phyloP scores from a whole-genome alignment of 1,284 basidiomycete species.

The Phellopilus nigrolimitatus region DNA sequence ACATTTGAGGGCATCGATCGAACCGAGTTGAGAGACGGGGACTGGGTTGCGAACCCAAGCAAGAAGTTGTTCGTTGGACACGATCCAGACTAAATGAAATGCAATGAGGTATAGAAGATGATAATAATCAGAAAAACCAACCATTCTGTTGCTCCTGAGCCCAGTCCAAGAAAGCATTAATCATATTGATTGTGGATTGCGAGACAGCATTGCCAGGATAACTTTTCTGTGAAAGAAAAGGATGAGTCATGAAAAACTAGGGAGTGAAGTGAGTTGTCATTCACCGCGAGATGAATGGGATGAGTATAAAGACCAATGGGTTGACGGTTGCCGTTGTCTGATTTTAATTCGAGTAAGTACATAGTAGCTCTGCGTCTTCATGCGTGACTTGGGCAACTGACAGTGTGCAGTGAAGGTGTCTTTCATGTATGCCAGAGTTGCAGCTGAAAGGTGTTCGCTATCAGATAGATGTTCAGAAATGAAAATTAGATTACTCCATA shows the following conservation, averaged over 20 bases:
- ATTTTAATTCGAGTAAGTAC: constrained; percentile 12
- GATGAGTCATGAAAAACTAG: not conserved
- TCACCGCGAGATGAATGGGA: constrained; percentile 71
- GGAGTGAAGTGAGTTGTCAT: constrained; percentile 22
- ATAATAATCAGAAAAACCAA: constrained; percentile 24
- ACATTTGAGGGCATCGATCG: constrained; percentile 54
- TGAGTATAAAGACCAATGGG: constrained; percentile 82
- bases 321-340: constrained; percentile 65
- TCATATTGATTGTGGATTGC: constrained; percentile 60
- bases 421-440: constrained; percentile 71
- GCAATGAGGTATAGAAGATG: constrained; percentile 8
- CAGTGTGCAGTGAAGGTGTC: constrained; percentile 69
- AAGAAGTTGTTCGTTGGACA: constrained; percentile 69
- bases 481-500: not conserved
- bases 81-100: constrained; percentile 74
- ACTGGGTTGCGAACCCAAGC: constrained; percentile 73
- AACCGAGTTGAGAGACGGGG: constrained; percentile 53
- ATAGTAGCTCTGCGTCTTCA: not conserved
- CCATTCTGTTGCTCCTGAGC: constrained; percentile 69
- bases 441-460: constrained; percentile 25
- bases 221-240: constrained; percentile 32
- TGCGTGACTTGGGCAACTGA: constrained; percentile 15
- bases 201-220: constrained; percentile 53
- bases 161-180: constrained; percentile 81
- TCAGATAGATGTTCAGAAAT: not conserved